Conservation (phyloP, 148 eudicot species). For the Bassia scoparia region DNA sequence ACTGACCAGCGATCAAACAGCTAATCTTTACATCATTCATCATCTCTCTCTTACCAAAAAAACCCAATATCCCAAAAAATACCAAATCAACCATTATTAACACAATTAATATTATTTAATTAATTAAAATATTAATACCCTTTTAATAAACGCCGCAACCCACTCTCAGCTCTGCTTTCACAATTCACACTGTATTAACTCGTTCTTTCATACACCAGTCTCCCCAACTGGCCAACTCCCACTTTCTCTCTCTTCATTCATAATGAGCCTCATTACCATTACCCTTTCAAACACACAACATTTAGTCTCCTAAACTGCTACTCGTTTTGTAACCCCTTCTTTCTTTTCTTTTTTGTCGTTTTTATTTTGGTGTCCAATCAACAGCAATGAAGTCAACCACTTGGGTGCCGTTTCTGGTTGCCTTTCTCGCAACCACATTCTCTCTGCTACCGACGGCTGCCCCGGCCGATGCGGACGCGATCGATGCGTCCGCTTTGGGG, state of each 20-base stretch:
- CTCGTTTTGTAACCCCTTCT: too few relatives aligned
- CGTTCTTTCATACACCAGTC: too few relatives aligned
- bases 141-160: too few relatives aligned
- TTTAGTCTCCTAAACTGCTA: neutral
- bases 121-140: too few relatives aligned
- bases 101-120: neutral
- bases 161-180: too few relatives aligned
- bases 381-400: slow-evolving; percentile 15
- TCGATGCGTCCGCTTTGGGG: slow-evolving; percentile 45
- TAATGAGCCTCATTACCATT: neutral
- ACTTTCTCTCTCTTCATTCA: too few relatives aligned
- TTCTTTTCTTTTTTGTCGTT: too few relatives aligned
- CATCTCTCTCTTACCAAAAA: neutral
- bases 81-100: neutral
- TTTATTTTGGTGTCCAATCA: neutral
- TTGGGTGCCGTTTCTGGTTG: neutral
- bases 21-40: neutral
- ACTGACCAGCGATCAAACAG: slow-evolving; percentile 22
- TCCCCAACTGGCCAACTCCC: too few relatives aligned
- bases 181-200: too few relatives aligned
- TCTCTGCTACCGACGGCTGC: slow-evolving; percentile 1
- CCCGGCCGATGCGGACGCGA: slow-evolving; percentile 41
- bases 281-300: neutral
- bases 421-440: slow-evolving; percentile 24
- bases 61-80: neutral